A percentile compares a stretch with the other conserved stretches of the same genome.
Conservation (phyloP, 176 grass and related monocot species). For the Triticum timopheevii region DNA sequence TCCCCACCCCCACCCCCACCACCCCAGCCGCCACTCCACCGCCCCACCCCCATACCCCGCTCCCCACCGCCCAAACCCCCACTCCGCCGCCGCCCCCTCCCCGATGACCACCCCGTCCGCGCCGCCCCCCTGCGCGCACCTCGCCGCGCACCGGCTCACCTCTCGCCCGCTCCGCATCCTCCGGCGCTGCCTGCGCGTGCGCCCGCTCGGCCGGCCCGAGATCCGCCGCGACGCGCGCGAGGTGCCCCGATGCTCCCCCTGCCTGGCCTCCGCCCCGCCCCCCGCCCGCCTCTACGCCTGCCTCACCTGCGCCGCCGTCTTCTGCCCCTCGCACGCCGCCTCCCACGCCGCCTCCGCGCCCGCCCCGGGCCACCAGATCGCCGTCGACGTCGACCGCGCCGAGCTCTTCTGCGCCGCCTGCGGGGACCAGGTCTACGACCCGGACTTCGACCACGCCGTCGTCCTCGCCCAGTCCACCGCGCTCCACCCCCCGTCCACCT, state of each 20-base stretch:
- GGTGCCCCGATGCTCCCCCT: constrained; percentile 59
- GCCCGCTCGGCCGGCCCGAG: constrained; percentile 71
- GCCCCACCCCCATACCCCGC: not conserved
- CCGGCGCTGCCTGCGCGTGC: constrained; percentile 70
- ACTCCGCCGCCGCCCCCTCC: not conserved
- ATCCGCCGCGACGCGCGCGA: constrained; percentile 67
- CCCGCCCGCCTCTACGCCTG: constrained; percentile 65
- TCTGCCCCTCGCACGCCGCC: constrained; percentile 64
- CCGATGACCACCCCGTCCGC: constrained; percentile 42
- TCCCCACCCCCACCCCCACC: not conserved
- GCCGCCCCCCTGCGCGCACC: constrained; percentile 74
- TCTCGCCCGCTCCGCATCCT: constrained; percentile 68
- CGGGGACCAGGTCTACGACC: constrained; percentile 89
- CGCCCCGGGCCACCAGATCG: constrained; percentile 75
- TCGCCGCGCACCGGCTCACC: constrained; percentile 58
- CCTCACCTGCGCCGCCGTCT: constrained; percentile 72
- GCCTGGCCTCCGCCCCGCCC: constrained; percentile 29
- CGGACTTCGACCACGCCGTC: constrained; percentile 84
- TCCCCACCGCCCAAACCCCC: not conserved
- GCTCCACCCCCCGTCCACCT: constrained; percentile 26
- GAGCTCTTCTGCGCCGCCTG: constrained; percentile 92
- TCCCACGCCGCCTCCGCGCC: constrained; percentile 47
- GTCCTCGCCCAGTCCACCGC: constrained; percentile 63
- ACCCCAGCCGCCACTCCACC: not conserved
- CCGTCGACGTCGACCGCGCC: constrained; percentile 84